Conservation (phyloP, 2,329 filamentous ascomycete species). For the Colletotrichum falcatum region DNA sequence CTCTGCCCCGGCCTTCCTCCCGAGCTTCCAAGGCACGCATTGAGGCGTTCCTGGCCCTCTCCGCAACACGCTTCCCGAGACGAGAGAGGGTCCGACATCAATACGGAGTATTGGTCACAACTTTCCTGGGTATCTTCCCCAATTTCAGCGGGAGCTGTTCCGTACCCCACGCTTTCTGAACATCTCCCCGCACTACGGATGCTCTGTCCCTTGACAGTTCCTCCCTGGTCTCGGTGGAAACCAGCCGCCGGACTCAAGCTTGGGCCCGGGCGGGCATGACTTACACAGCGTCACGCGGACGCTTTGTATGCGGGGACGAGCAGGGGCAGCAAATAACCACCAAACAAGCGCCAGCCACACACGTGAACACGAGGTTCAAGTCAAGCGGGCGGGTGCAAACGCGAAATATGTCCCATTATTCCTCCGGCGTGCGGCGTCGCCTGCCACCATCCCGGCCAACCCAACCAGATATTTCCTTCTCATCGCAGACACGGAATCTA, state of each 20-base stretch:
- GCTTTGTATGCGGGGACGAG: constrained; percentile 9
- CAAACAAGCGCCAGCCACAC: not conserved
- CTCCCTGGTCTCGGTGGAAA: no score
- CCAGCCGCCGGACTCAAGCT: constrained; percentile 24
- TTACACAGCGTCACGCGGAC: not conserved
- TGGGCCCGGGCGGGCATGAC: not conserved
- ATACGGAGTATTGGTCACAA: constrained; percentile 17
- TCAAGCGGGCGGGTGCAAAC: constrained; percentile 6
- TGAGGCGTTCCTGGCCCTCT: not conserved
- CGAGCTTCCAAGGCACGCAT: constrained; percentile 3
- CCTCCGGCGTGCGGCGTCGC: constrained; percentile 14
- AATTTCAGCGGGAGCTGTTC: constrained; percentile 11
- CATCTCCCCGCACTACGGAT: constrained; percentile 21
- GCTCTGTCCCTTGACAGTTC: no score
- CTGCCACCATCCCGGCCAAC: constrained; percentile 7
- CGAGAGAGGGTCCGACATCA: constrained; percentile 24
- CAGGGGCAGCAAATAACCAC: not conserved
- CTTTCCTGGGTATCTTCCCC: constrained; percentile 20
- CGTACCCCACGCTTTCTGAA: constrained; percentile 1
- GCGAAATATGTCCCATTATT: constrained; percentile 37
- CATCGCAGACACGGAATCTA: constrained; percentile 18
- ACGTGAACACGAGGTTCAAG: not conserved
- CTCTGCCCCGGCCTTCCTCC: not conserved
- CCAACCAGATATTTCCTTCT: constrained; percentile 9
- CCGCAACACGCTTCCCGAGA: not conserved